Conservation (phyloP, 2,329 filamentous ascomycete genomes). For the Ascochyta fabae region DNA sequence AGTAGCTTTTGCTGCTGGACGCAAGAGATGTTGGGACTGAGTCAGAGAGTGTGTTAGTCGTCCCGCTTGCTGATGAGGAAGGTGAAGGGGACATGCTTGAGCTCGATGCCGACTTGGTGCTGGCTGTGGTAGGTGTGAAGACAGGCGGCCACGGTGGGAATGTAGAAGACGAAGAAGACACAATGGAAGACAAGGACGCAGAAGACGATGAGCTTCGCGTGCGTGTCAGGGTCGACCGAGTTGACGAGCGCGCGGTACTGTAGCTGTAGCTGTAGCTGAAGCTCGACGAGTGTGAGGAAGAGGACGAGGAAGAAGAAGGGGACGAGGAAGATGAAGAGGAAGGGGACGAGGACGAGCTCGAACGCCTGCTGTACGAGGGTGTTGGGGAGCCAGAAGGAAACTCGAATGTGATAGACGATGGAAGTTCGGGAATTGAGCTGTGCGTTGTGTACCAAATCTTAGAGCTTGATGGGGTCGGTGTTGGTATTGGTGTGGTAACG, state of each 20-base stretch:
- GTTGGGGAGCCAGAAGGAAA: slow-evolving; percentile 9
- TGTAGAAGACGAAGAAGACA: neutral
- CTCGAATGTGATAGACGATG: slow-evolving; percentile 7
- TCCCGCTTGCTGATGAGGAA: neutral
- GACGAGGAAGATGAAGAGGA: neutral
- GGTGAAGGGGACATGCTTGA: neutral
- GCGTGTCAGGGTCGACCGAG: neutral
- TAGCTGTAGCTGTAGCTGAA: neutral
- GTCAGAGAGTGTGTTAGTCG: slow-evolving; percentile 8
- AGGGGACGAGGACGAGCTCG: neutral
- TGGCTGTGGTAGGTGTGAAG: neutral
- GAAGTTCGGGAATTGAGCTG: neutral
- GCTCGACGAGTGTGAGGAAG: neutral
- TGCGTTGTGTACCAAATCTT: slow-evolving; percentile 2
- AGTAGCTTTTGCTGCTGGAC: neutral
- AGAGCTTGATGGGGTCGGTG: neutral
- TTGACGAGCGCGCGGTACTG: neutral
- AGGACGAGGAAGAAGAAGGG: too few species aligned
- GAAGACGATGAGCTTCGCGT: neutral
- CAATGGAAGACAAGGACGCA: too few species aligned
- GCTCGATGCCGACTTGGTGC: too few species aligned
- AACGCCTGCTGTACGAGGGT: neutral
- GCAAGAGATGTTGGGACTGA: slow-evolving; percentile 1
- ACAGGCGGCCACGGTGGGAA: slow-evolving; percentile 2
- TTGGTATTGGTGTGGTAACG: neutral